Conservation (phyloP, 2,329 filamentous ascomycete genomes). For the Neonectria magnoliae region DNA sequence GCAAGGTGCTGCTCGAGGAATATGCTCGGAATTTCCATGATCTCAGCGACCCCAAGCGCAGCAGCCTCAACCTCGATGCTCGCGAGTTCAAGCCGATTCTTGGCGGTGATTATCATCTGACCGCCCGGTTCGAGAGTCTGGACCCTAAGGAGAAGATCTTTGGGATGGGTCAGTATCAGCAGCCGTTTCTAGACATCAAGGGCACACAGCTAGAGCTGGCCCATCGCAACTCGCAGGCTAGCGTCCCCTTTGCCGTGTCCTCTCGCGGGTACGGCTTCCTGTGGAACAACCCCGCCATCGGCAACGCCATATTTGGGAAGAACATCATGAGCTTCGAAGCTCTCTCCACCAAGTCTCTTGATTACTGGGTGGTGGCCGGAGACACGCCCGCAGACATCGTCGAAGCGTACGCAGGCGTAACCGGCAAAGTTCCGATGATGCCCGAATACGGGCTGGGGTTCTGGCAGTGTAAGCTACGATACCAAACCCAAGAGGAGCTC, state of each 20-base stretch:
- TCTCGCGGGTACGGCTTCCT: conserved; percentile 70
- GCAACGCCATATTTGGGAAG: conserved; percentile 68
- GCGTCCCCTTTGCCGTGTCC: conserved; percentile 69
- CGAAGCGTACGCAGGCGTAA: conserved; percentile 64
- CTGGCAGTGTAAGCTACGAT: conserved; percentile 75
- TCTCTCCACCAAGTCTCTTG: conserved; percentile 64
- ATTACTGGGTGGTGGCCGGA: conserved; percentile 72
- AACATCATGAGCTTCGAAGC: conserved; percentile 72
- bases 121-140: conserved; percentile 67
- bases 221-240: conserved; percentile 74
- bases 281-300: conserved; percentile 73
- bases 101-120: conserved; percentile 66
- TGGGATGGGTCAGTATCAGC: conserved; percentile 78
- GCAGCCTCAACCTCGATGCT: conserved; percentile 64
- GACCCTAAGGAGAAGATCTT: conserved; percentile 67
- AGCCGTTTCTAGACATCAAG: conserved; percentile 69
- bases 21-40: conserved; percentile 45
- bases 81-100: conserved; percentile 66
- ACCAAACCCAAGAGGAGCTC: conserved; percentile 72
- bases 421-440: conserved; percentile 72
- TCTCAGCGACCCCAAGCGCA: conserved; percentile 67
- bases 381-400: conserved; percentile 65
- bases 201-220: conserved; percentile 71
- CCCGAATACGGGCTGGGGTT: conserved; percentile 75
- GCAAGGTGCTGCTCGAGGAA: conserved; percentile 47